Base-by-base conservation (phyloP, 306 rosid genomes). In the Vigna trinervia region DNA sequence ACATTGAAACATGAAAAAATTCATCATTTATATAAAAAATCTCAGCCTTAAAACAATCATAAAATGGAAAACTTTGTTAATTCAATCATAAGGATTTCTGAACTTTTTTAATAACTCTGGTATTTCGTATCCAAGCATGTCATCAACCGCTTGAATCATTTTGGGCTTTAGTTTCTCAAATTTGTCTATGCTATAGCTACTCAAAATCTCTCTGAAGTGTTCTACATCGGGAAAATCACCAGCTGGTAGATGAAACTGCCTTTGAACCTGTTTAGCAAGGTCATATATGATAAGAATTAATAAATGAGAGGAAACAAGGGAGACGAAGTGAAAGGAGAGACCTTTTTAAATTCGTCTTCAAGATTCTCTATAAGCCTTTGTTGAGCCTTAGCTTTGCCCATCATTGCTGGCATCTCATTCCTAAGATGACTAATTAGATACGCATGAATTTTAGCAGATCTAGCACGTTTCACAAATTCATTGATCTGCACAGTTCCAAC, bases 391-490 rank as follows among this genome's bases (percentile, higher is more conserved):
- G 98, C 96, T 85, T 96, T 96, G 69, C 98, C 99, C 71, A 95
- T 87, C 83, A 96, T 87, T 12, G 92, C 78, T 75, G 99, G 99
- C 98, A 96, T 96, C 84, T 92, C 94, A 82, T 79, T 92, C 85
- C 80, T 89, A 7, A 96, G 95, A 81, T 92, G 99, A 58, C 97
- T 88, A 63, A 96, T 86, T 15, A 96, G 91, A 81, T 91, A 80
- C 15, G 99, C 97, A 71, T 96, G 99, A 23, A 96, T 96, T 86
- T 92, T 96, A 32, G 94, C 98, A 54, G 98, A 93, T 88, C 99
- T 86, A 6, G 99, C 98, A 62, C 98, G 98, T 78, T 96, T 96
- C 14, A 96, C 99, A 79, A 89, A 96, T 81, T 96, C 99, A 76
- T 96, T 92, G 82, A 96, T 96, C 99, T 96, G 90, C 32, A 53